Base-by-base conservation (phyloP, 805 yeast genomes). In the Schwanniomyces vanrijiae region DNA sequence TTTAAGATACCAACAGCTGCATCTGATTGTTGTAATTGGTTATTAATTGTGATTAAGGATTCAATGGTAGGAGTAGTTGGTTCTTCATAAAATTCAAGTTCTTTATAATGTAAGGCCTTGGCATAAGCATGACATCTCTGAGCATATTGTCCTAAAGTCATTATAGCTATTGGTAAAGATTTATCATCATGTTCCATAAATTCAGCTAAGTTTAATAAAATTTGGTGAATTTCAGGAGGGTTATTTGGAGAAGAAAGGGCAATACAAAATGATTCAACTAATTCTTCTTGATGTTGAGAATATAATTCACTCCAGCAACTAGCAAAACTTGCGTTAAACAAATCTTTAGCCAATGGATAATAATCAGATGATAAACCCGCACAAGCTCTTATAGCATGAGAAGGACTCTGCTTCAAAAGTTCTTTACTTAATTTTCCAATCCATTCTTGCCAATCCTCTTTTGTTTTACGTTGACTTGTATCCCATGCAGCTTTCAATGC, bases 401-500 rank as follows among this genome's bases (percentile, higher is more conserved):
- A 89, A 2, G 99, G 96, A 29, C 96, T 88, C 61, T 91, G 96
- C 56, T 88, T 89, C 53, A 94, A 70, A 28, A 94, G 65, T 59
- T 90, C 97, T 44, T 90, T 86, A 55, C 94, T 84, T 41, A 94
- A 73, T 48, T 94, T 76, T 49, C 96, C 80, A 53, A 90, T 83
- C 99, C 99, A 94, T 60, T 94, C 98, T 56, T 88, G 92, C 99
- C 99, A 94, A 55, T 94, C 99, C 56, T 91, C 98, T 55, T 84
- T 84, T 0, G 97, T 89, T 44, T 95, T 80, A 53, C 92, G 81
- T 54, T 89, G 92, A 20, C 88, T 81, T 22, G 96, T 86, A 55
- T 90, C 96, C 98, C 99, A 94, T 1, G 91, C 89, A 38, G 82
- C 80, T 57, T 88, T 85, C 56, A 94, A 72, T 0, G 81, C 78